Conservation (phyloP, 192 early-diverging fungal genomes). For the Powellomyces hirtus region DNA sequence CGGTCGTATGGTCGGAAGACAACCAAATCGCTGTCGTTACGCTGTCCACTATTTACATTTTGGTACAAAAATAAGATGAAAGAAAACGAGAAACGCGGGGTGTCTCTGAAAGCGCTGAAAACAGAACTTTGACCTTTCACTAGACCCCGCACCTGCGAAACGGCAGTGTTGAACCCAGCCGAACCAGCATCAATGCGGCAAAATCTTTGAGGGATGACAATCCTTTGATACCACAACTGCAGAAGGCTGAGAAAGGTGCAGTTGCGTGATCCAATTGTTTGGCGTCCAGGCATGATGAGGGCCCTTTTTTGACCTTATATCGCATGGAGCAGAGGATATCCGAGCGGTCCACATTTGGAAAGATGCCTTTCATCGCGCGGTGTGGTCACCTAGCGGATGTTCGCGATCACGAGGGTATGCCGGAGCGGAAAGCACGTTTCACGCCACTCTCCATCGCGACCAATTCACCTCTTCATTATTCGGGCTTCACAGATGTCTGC, state of each 20-base stretch:
- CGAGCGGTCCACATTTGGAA: conserved; percentile 1
- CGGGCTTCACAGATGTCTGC: conserved; percentile 15
- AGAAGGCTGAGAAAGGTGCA: background rate
- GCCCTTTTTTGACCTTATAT: no score
- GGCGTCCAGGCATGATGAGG: no score
- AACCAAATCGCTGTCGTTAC: conserved; percentile 28
- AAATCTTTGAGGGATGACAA: background rate
- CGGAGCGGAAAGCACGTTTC: no score
- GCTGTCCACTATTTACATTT: conserved; percentile 8
- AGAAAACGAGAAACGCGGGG: no score
- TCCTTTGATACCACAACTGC: background rate
- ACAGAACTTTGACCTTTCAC: background rate
- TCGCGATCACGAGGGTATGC: conserved; percentile 9
- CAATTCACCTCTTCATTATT: no score
- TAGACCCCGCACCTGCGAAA: background rate
- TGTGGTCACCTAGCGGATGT: conserved; percentile 17
- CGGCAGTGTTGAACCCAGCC: background rate
- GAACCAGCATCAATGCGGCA: background rate
- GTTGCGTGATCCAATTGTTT: background rate
- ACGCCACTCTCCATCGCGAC: no score
- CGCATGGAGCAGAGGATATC: conserved; percentile 8
- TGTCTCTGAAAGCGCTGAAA: background rate
- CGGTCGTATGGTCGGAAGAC: conserved; percentile 22
- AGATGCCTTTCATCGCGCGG: conserved; percentile 13
- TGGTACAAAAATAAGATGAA: conserved; percentile 17